These are phyloP conservation scores for Syzygium jambos DNA, from an alignment of 345 rosid genomes.

Conservation along the genomic window DNA sequence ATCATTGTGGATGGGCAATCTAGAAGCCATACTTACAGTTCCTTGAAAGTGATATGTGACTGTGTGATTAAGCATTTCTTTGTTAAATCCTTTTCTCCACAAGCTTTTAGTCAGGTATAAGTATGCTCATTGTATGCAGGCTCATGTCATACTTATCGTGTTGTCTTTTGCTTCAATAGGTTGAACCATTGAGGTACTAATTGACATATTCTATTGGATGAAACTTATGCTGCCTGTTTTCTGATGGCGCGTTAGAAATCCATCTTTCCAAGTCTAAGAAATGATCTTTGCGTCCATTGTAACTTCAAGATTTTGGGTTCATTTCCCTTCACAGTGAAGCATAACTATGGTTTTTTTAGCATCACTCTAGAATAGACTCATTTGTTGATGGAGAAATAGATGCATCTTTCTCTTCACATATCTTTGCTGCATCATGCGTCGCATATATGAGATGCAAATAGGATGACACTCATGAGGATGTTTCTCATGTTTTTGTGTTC, in stretches of 20 bases:
- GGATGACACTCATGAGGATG: neutral
- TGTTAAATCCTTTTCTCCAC: neutral
- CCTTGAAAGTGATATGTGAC: neutral
- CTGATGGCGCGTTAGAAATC: neutral
- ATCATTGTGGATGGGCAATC: neutral
- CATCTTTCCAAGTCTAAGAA: neutral
- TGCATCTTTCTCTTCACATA: neutral
- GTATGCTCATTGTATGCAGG: neutral
- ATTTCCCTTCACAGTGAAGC: neutral
- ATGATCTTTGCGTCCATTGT: neutral
- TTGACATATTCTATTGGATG: neutral
- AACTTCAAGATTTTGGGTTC: neutral
- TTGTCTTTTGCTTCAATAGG: neutral
- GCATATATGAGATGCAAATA: neutral
- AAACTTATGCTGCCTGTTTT: neutral
- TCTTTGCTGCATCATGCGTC: neutral
- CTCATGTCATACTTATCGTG: neutral
- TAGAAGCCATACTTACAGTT: neutral
- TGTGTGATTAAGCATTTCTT: neutral
- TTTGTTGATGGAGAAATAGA: neutral
- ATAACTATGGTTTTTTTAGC: neutral
- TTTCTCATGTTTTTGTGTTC: conserved; percentile 10
- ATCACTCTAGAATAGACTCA: neutral
- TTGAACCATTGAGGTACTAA: neutral
- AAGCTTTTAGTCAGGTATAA: neutral